Conservation (phyloP, 768 basidiomycete genomes). For the Kwoniella heveanensis region DNA sequence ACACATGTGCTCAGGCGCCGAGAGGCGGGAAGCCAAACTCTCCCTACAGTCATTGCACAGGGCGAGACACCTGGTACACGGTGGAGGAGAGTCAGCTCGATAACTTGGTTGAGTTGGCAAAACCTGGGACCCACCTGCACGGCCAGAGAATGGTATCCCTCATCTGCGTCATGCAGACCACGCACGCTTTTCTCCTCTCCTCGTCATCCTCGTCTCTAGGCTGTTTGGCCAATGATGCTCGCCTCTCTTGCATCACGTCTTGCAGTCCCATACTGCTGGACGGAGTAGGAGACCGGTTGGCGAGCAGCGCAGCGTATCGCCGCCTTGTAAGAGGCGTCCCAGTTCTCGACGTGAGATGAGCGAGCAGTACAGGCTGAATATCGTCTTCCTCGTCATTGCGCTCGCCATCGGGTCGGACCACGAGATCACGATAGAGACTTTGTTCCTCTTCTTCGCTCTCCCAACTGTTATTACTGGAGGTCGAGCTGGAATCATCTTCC, state of each 20-base stretch:
- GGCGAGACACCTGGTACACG: constrained; percentile 38
- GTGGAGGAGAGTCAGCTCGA: background rate
- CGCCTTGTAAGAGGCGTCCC: constrained; percentile 41
- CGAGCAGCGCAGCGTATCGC: constrained; percentile 39
- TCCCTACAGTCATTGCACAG: constrained; percentile 51
- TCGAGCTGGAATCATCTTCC: constrained; percentile 33
- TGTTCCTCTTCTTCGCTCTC: constrained; percentile 24
- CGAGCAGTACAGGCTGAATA: constrained; percentile 48
- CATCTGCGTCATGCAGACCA: constrained; percentile 48
- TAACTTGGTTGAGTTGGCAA: background rate
- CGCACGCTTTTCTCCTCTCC: constrained; percentile 41
- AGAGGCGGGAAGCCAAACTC: constrained; percentile 44
- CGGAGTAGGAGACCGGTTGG: constrained; percentile 20
- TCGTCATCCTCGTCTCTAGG: constrained; percentile 38
- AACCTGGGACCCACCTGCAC: constrained; percentile 29
- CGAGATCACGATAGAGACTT: constrained; percentile 33
- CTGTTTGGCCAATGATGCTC: constrained; percentile 18
- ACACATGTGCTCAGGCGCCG: constrained; percentile 50
- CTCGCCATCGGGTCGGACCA: constrained; percentile 6
- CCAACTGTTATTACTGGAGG: constrained; percentile 9
- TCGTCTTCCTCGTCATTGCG: constrained; percentile 19
- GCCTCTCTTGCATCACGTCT: constrained; percentile 26
- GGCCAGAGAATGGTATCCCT: constrained; percentile 52
- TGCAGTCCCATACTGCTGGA: constrained; percentile 11
- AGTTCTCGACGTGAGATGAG: constrained; percentile 41